Base-by-base conservation (phyloP, 2,329 filamentous ascomycete genomes). In the Fonsecaea nubica region DNA sequence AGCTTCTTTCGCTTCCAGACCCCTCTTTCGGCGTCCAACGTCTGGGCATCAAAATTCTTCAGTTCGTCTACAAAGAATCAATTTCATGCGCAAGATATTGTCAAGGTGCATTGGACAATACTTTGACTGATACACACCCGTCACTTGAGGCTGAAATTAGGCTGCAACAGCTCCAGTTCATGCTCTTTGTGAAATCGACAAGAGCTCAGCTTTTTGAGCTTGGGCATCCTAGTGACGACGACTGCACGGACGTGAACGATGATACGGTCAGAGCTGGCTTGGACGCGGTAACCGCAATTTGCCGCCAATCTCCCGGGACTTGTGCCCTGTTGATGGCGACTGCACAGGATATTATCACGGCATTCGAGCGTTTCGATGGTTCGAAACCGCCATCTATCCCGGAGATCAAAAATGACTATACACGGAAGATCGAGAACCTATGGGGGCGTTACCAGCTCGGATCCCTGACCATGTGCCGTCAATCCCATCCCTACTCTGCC, bases 61-160 rank as follows among this genome's bases (percentile, higher is more conserved):
- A 50, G 18, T 65, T 53, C 40, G 71, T 38, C 48, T 63, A 12
- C 55, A 66, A 63, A 21, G 69, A 73, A 56, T 67, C 71, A n/a
- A 58, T 62, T 1, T 59, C 62, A 0, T 70, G 66, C 25, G 40
- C 70, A 2, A 36, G 55, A 2, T 54, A 64, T 32, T 65, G 73
- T 35, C 45, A 69, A n/a, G 36, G 52, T 10, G 50, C 63, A 9
- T 69, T 75, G 42, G 45, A 33, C 2, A 52, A 67, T 25, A 67
- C 62, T n/a, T 15, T 52, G 25, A 48, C 36, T 0, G 67, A 56
- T 35, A 58, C 63, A 8, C 57, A 72, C 33, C 70, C 69, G 36
- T 59, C 67, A 18, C 62, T 76, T 33, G 72, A 75, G 61, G 67
- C 64, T 32, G 75, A 76, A 59, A 58, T 72, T 1, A 70, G 70